Base-by-base conservation (phyloP, 805 yeast genomes). In the Candida coquimbonensis region DNA sequence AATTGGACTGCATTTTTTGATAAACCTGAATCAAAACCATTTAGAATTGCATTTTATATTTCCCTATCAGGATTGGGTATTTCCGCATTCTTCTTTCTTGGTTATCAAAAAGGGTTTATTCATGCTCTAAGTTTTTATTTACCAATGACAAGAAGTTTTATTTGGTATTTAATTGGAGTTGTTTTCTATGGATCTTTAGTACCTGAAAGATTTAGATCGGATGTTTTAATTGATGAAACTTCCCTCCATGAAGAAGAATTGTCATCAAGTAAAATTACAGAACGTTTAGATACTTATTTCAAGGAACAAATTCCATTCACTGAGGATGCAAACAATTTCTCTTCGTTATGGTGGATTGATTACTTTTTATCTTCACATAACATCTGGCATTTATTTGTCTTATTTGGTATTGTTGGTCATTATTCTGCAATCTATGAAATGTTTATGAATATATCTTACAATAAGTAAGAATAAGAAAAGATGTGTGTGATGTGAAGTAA, bases 1-100 rank as follows among this genome's bases (percentile, higher is more conserved):
- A 87, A 93, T 46, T 91, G 98, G 96, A 80, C 89, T n/a, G 91
- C 96, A 5, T 74, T 70, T 53, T 91, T 93, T 63, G 98, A 93
- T 63, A 75, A 78, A 46, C 96, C 96, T 5, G 95, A 87, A 58
- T 79, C 87, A 50, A 73, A 96, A 50, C 80, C 83, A 5, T 66
- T 87, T 46, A 72, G 98, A 53, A 87, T 93, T 47, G 71, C 77
- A 12, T 91, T 91, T 54, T 91, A 87, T 62, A 71, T 87, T 24
- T 75, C 89, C 4, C 72, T 91, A 47, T 88, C 96, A 0, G 73
- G 75, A 3, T 69, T 87, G 44, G 98, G 98, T 3, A 71, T 75
- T 13, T 62, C 83, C 2, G 78, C 96, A 3, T 80, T 83, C 43
- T 49, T 78, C 24, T 76, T 77, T 48, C 70, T 81, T 39, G 67